A percentile compares a stretch with the other conserved stretches of the same genome.
Conservation (phyloP, 306 rosid species). For the Elaeagnus macrophylla region DNA sequence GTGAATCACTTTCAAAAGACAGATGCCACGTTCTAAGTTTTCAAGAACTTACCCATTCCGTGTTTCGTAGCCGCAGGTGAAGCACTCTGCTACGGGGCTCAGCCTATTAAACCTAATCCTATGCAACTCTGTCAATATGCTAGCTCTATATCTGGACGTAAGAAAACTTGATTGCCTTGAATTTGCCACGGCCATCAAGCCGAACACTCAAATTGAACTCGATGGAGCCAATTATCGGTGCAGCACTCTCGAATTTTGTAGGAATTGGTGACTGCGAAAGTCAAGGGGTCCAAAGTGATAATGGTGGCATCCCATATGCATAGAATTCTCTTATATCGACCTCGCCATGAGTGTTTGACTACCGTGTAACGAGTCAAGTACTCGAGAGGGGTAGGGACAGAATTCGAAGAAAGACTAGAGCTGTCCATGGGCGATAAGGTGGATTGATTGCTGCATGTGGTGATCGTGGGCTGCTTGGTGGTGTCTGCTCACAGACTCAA, state of each 20-base stretch:
- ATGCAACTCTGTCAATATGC: slow-evolving; percentile 84
- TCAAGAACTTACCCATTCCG: no score
- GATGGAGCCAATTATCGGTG: slow-evolving; percentile 55
- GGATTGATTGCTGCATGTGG: slow-evolving; percentile 7
- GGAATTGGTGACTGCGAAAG: slow-evolving; percentile 72
- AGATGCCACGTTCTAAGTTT: no score
- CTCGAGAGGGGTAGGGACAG: slow-evolving; percentile 39
- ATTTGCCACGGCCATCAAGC: slow-evolving; percentile 88
- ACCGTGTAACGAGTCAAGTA: slow-evolving; percentile 78
- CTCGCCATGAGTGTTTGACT: slow-evolving; percentile 96
- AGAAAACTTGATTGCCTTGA: slow-evolving; percentile 70
- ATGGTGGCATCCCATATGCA: slow-evolving; percentile 58
- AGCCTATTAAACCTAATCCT: slow-evolving; percentile 68
- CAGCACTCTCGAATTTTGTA: slow-evolving; percentile 70
- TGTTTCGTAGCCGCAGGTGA: slow-evolving; percentile 70
- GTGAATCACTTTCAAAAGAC: slow-evolving; percentile 58
- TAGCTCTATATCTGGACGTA: slow-evolving; percentile 74
- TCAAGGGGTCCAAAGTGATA: slow-evolving; percentile 74
- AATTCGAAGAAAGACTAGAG: slow-evolving; percentile 6
- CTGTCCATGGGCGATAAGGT: slow-evolving; percentile 36
- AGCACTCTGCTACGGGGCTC: slow-evolving; percentile 67
- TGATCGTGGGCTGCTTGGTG: slow-evolving; percentile 45
- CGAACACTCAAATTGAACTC: slow-evolving; percentile 75
- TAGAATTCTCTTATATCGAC: slow-evolving; percentile 87
- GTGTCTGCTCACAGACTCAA: slow-evolving; percentile 63